Percentiles rank a stretch among this genome's conserved stretches.
Conservation (phyloP, 139 green algal genomes). For the Coccomyxa sp. region DNA sequence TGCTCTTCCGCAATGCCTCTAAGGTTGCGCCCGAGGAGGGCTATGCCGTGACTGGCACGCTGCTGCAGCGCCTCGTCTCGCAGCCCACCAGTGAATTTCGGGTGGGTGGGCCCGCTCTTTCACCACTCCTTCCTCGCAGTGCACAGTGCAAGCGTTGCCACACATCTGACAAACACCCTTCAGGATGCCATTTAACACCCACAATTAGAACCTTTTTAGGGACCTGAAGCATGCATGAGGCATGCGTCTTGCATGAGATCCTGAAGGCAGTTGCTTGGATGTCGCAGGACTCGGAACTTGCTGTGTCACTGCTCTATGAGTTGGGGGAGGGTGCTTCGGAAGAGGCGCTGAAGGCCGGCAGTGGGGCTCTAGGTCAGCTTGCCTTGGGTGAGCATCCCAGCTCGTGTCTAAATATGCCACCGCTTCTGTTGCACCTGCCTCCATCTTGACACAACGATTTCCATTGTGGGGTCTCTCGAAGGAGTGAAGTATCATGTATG, state of each 20-base stretch:
- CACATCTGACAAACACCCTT: too few species aligned
- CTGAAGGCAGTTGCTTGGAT: neutral
- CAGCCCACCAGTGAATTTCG: neutral
- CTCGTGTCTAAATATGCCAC: too few species aligned
- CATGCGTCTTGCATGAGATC: neutral
- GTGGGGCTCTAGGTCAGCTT: constrained; percentile 49
- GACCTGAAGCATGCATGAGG: too few species aligned
- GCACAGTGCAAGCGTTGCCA: too few species aligned
- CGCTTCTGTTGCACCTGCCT: too few species aligned
- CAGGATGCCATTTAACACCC: too few species aligned
- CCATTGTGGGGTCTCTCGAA: too few species aligned
- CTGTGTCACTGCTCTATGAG: constrained; percentile 74
- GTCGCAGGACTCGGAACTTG: constrained; percentile 55
- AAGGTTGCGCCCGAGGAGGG: constrained; percentile 49
- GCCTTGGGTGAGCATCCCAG: constrained; percentile 11
- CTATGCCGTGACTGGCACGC: constrained; percentile 45
- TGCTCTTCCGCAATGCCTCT: constrained; percentile 71
- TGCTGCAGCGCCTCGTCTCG: constrained; percentile 26
- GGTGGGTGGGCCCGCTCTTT: neutral
- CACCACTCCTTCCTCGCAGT: too few species aligned
- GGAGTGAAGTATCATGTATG: too few species aligned
- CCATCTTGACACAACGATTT: too few species aligned
- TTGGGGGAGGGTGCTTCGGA: constrained; percentile 77
- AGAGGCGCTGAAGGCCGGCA: constrained; percentile 49
- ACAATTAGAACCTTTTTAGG: too few species aligned